Evolutionary conservation across 139 green algal genomes (phyloP).

Genomic region (Eudorina sp.): DNA sequence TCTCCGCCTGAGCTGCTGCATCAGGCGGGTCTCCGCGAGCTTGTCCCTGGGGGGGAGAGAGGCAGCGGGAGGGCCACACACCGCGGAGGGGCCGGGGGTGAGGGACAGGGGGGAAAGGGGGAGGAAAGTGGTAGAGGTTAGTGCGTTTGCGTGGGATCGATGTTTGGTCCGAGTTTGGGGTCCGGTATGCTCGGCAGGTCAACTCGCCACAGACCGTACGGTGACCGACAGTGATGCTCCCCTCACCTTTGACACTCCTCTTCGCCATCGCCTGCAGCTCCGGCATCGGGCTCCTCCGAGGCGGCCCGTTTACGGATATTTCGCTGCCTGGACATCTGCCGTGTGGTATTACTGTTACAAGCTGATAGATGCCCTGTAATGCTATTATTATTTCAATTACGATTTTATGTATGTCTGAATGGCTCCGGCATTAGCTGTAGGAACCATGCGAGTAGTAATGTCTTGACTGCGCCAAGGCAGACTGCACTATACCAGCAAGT

Average conservation of each 20-base stretch:
- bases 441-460: too few species aligned
- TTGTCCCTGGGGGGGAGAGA: conserved; percentile 6
- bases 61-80: not conserved
- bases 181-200: too few species aligned
- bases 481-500: too few species aligned
- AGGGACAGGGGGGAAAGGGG: not conserved
- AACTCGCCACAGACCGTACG: not conserved
- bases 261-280: not conserved
- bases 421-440: too few species aligned
- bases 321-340: conserved; percentile 31
- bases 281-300: conserved; percentile 35
- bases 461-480: too few species aligned
- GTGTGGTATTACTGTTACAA: too few species aligned
- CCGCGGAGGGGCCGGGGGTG: not conserved
- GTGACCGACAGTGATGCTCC: too few species aligned
- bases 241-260: conserved; percentile 26
- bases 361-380: too few species aligned
- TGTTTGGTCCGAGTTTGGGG: too few species aligned
- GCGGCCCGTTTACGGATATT: conserved; percentile 9
- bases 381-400: too few species aligned
- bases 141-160: not conserved
- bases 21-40: conserved; percentile 34
- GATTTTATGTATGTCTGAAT: too few species aligned
- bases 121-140: not conserved
- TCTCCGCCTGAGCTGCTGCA: conserved; percentile 34